Evolutionary conservation across 768 basidiomycete genomes (phyloP).

Genomic region (Cyclocybe cylindracea): DNA sequence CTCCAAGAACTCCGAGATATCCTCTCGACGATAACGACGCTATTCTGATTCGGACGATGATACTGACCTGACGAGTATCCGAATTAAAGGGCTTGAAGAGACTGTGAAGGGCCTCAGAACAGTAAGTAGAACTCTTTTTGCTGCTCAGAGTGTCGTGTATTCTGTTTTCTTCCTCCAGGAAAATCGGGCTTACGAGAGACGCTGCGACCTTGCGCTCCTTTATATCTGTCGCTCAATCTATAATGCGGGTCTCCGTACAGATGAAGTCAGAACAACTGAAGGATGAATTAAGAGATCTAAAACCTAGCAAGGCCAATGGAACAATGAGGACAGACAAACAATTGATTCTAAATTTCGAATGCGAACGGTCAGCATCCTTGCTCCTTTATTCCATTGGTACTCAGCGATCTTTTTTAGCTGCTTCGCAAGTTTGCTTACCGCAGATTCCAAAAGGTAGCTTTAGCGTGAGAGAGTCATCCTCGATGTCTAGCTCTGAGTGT

Average conservation of each 20-base stretch:
- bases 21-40: background rate
- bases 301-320: conserved; percentile 16
- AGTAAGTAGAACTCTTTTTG: conserved; percentile 9
- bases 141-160: background rate
- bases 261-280: conserved; percentile 38
- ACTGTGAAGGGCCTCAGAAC: conserved; percentile 13
- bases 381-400: background rate
- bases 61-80: background rate
- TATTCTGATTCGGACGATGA: background rate
- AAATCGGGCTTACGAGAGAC: conserved; percentile 18
- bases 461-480: conserved; percentile 1
- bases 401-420: conserved; percentile 27
- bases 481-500: background rate
- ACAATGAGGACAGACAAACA: conserved; percentile 22
- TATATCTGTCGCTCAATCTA: background rate
- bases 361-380: conserved; percentile 35
- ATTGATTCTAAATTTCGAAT: conserved; percentile 35
- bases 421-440: conserved; percentile 41
- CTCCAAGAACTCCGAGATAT: background rate
- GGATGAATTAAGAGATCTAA: conserved; percentile 41
- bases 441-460: conserved; percentile 22
- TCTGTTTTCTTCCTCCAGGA: conserved; percentile 9
- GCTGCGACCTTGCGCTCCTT: background rate
- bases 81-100: conserved; percentile 10
- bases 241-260: conserved; percentile 16